Conservation (phyloP, 441 rosid species). For the Eutrema salsugineum region DNA sequence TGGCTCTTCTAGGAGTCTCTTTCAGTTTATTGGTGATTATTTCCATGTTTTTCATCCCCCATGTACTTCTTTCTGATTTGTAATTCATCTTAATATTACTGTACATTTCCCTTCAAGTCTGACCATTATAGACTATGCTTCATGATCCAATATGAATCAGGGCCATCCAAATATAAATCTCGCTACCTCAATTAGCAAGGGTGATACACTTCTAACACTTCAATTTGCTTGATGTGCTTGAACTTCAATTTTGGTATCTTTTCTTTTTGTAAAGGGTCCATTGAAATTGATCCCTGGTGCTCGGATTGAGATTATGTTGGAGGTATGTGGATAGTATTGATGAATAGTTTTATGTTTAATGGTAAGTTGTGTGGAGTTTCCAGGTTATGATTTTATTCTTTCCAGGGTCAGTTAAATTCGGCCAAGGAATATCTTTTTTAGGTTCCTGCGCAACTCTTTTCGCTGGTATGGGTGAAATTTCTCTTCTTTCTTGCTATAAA, state of each 20-base stretch:
- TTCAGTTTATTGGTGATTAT: constrained; percentile 47
- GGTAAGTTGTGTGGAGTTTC: background rate
- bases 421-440: constrained; percentile 46
- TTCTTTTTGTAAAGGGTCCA: constrained; percentile 56
- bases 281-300: constrained; percentile 79
- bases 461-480: constrained; percentile 46
- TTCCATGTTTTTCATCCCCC: constrained; percentile 5
- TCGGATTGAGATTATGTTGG: constrained; percentile 68
- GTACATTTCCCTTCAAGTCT: background rate
- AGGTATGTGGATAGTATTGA: constrained; percentile 51
- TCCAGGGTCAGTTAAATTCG: constrained; percentile 41
- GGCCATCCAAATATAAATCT: constrained; percentile 42
- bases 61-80: background rate
- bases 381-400: constrained; percentile 19
- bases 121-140: background rate
- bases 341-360: constrained; percentile 27
- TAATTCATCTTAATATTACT: background rate
- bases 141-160: constrained; percentile 41
- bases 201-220: constrained; percentile 71
- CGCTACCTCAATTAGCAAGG: constrained; percentile 48
- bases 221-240: constrained; percentile 26
- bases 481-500: background rate
- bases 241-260: constrained; percentile 58
- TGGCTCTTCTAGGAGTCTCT: constrained; percentile 80
- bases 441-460: constrained; percentile 57